Evolutionary conservation across 164 flowering plant species (phyloP).

Genomic region (Vitis amurensis): DNA sequence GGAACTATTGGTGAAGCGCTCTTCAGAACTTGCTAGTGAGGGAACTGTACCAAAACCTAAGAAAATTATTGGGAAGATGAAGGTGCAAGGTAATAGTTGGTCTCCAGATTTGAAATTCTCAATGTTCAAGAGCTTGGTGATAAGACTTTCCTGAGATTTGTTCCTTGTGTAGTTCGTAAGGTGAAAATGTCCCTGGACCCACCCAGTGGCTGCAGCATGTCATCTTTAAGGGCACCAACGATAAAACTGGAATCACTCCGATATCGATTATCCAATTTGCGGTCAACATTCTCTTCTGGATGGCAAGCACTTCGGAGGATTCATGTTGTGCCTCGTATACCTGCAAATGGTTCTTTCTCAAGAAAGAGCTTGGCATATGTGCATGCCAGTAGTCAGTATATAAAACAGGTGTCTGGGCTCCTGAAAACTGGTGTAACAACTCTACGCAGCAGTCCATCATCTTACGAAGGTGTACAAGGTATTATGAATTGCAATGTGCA

Average conservation of each 20-base stretch:
- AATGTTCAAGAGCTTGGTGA: neutral
- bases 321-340: conserved; percentile 49
- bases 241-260: conserved; percentile 50
- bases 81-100: conserved; percentile 72
- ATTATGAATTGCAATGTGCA: conserved; percentile 4
- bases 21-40: conserved; percentile 58
- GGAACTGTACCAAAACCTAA: conserved; percentile 76
- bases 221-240: conserved; percentile 47
- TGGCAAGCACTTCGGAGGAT: conserved; percentile 63
- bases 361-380: conserved; percentile 76
- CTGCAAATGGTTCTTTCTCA: conserved; percentile 65
- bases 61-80: conserved; percentile 82
- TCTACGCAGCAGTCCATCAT: conserved; percentile 66
- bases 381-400: conserved; percentile 78
- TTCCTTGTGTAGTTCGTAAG: conserved; percentile 65
- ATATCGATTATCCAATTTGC: conserved; percentile 42
- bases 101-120: conserved; percentile 1
- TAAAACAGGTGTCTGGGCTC: conserved; percentile 84
- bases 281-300: conserved; percentile 60
- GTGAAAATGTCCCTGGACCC: conserved; percentile 74
- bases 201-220: conserved; percentile 83
- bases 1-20: conserved; percentile 59
- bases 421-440: conserved; percentile 76
- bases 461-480: conserved; percentile 85
- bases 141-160: conserved; percentile 10